Base-by-base conservation (phyloP, 192 early-diverging fungal genomes). In the Entrophospora sp. region DNA sequence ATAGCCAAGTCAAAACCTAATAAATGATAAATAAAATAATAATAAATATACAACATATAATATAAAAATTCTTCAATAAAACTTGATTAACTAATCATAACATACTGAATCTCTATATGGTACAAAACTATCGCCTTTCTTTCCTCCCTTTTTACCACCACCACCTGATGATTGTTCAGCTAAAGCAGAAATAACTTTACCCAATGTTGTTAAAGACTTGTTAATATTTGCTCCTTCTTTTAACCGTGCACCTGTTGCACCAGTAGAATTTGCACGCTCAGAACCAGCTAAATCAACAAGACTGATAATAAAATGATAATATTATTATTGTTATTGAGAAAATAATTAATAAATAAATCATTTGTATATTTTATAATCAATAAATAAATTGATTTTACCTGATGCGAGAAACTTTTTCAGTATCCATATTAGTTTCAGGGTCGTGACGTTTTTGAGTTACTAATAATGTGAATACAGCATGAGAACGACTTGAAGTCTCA, bases 161-260 rank as follows among this genome's bases (percentile, higher is more conserved):
- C 61, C 67, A 14, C 62, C 28, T 27, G 69, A 71, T 22, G 82
- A 82, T 42, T 82, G 81, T 57, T 89, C 91, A 18, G 91, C 91
- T 35, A 97, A 75, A 20, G 88, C 88, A 4, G 90, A 89, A 34
- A 97, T 97, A 38, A 97, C 95, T 69, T 97, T 97, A 5, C 95
- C 95, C 31, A 97, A 76, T 0, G 91, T 89, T 0, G 91, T 92
- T 27, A 97, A 74, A 10, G 90, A 92, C 68, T 90, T 89, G 77
- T 97, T 97, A 79, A 97, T 97, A 51, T 91, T 93, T 12, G 90
- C 91, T 24, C 93, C 95, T 76, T 97, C 95, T 64, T 90, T 91
- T 9, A 96, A 70, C 8, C 94, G 81, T 48, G 74, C 70, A 1
- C 95, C 95, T 0, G 90, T 90, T 0, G 91, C 90, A 64, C 87